phyloP scores from a whole-genome alignment of 2,329 filamentous ascomycete genomes.

The Lasiodiplodia theobromae region DNA sequence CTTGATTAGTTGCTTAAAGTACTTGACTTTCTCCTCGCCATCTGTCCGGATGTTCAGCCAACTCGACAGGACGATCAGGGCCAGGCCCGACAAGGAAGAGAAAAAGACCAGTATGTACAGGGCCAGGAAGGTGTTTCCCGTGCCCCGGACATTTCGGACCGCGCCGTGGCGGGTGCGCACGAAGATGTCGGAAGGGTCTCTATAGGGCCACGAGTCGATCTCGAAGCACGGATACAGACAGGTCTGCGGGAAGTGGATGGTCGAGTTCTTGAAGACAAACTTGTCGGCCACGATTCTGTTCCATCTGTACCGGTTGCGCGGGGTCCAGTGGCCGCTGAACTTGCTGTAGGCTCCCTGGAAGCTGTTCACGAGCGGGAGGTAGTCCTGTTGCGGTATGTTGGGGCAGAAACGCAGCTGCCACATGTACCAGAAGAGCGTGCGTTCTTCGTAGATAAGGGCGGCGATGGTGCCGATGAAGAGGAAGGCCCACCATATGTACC shows the following conservation, averaged over 20 bases:
- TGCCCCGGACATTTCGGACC: background rate
- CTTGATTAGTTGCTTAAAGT: background rate
- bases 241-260: background rate
- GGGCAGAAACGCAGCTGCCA: background rate
- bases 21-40: background rate
- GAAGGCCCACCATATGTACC: background rate
- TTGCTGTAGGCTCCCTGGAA: background rate
- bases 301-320: background rate
- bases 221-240: background rate
- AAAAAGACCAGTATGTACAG: background rate
- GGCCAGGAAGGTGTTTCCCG: background rate
- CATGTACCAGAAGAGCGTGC: background rate
- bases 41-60: background rate
- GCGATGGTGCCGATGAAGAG: background rate
- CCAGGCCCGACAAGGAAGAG: background rate
- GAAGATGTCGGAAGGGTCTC: background rate
- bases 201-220: background rate
- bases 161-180: background rate
- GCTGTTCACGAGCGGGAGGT: background rate
- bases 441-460: background rate
- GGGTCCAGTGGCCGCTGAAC: background rate
- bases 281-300: background rate
- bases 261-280: background rate
- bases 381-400: background rate
- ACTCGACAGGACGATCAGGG: background rate